Evolutionary conservation across 495 filamentous ascomycete genomes (phyloP).

Genomic region (Jackrogersella multiformis): DNA sequence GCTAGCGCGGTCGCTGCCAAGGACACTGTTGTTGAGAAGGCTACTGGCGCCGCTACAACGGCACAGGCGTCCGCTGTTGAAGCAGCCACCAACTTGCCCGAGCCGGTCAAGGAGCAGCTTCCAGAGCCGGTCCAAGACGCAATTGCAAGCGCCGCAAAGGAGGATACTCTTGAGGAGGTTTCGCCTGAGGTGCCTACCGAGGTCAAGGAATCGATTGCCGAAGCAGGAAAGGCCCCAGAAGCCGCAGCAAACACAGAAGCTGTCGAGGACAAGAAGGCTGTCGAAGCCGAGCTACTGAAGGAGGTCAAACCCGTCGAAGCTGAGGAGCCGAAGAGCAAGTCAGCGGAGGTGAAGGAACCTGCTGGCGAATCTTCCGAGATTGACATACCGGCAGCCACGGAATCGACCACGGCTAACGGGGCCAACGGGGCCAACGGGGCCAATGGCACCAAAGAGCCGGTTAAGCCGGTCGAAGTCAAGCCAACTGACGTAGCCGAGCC

Average conservation of each 20-base stretch:
- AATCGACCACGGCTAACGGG: constrained; percentile 23
- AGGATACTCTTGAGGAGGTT: constrained; percentile 47
- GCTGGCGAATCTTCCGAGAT: constrained; percentile 40
- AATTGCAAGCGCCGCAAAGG: constrained; percentile 40
- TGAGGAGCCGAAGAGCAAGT: constrained; percentile 40
- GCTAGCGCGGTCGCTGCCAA: constrained; percentile 49
- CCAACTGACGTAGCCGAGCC: constrained; percentile 34
- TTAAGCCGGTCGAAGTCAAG: constrained; percentile 36
- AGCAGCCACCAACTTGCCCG: constrained; percentile 46
- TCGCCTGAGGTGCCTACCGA: constrained; percentile 70
- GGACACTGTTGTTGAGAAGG: constrained; percentile 46
- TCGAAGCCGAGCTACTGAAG: constrained; percentile 73
- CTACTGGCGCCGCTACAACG: constrained; percentile 41
- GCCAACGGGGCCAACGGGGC: constrained; percentile 21
- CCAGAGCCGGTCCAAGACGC: constrained; percentile 45
- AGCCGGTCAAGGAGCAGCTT: constrained; percentile 49
- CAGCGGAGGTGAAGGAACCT: constrained; percentile 14
- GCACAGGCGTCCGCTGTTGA: constrained; percentile 41
- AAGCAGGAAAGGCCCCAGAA: constrained; percentile 72
- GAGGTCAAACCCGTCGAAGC: constrained; percentile 57
- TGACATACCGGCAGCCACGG: constrained; percentile 28
- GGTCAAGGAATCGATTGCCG: constrained; percentile 76
- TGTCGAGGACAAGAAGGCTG: constrained; percentile 79
- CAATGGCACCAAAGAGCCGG: constrained; percentile 28
- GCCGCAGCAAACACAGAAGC: constrained; percentile 72